These are phyloP conservation scores for Stromatinia cepivora DNA, from an alignment of 2,329 filamentous ascomycete species.

Conservation along the genomic window DNA sequence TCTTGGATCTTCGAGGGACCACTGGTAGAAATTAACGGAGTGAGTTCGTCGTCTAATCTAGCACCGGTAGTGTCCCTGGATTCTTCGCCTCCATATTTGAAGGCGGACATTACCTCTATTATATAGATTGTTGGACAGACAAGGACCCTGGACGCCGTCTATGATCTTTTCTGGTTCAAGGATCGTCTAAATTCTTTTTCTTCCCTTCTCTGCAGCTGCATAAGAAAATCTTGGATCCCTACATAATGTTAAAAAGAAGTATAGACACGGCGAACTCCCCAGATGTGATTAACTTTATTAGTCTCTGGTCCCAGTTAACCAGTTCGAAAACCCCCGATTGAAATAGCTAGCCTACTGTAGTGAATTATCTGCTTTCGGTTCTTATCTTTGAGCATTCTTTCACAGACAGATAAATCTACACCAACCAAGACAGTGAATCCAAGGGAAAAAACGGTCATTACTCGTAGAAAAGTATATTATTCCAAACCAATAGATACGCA, in stretches of 20 bases:
- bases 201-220: constrained; percentile 1
- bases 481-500: not conserved
- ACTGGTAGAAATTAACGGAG: constrained; percentile 11
- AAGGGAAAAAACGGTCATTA: not conserved
- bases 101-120: constrained; percentile 14
- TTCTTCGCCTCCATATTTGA: not conserved
- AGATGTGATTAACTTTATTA: constrained; percentile 9
- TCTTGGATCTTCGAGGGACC: constrained; percentile 3
- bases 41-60: constrained; percentile 7
- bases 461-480: constrained; percentile 10
- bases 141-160: constrained; percentile 7
- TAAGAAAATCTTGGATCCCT: not conserved
- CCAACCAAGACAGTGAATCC: not conserved
- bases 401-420: not conserved
- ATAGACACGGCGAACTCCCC: not conserved
- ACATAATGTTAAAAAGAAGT: not conserved
- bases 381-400: constrained; percentile 10
- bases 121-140: constrained; percentile 12
- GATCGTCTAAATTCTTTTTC: not conserved
- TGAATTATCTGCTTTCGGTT: not conserved
- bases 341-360: not conserved
- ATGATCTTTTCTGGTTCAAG: not conserved
- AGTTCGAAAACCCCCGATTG: not conserved
- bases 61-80: not conserved
- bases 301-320: not conserved